phyloP scores from a whole-genome alignment of 2,329 filamentous ascomycete species.

The Colletotrichum endophyticum region DNA sequence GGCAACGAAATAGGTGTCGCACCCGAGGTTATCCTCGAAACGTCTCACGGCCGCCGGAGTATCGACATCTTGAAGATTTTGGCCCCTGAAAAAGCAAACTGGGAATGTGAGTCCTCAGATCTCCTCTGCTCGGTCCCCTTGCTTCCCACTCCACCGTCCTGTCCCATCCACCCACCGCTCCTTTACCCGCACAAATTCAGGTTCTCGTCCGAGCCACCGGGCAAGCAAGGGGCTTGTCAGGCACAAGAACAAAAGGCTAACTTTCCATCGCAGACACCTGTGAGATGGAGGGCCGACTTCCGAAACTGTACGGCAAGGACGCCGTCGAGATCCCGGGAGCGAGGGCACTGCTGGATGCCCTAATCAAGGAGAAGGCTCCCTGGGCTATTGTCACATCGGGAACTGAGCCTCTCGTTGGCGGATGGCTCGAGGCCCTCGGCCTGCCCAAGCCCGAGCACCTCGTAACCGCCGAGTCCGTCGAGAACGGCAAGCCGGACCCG shows the following conservation, averaged over 20 bases:
- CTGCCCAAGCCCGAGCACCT: conserved; percentile 71
- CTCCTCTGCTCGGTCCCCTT: conserved; percentile 1
- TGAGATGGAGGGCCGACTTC: conserved; percentile 78
- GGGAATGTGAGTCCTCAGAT: conserved; percentile 75
- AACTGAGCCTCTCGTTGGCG: conserved; percentile 68
- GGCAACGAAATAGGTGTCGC: conserved; percentile 84
- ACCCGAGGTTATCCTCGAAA: conserved; percentile 83
- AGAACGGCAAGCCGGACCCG: conserved; percentile 79
- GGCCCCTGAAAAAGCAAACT: conserved; percentile 84
- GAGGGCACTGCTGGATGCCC: conserved; percentile 68
- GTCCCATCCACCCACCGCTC: not conserved
- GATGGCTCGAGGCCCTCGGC: conserved; percentile 72
- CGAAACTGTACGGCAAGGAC: conserved; percentile 75
- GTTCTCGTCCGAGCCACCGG: not conserved
- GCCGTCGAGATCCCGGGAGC: conserved; percentile 88
- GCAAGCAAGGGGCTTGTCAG: not conserved
- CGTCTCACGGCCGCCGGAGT: conserved; percentile 87
- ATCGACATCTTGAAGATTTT: conserved; percentile 86
- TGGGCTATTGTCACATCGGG: conserved; percentile 91
- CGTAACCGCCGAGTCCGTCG: conserved; percentile 78
- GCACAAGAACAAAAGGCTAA: conserved; percentile 5
- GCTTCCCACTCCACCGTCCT: not conserved
- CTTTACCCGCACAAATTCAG: not conserved
- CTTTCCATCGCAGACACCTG: conserved; percentile 67
- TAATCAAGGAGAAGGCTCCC: conserved; percentile 66